Conservation (phyloP, 352 stramenopile genomes). For the Globisporangium mamillatum region DNA sequence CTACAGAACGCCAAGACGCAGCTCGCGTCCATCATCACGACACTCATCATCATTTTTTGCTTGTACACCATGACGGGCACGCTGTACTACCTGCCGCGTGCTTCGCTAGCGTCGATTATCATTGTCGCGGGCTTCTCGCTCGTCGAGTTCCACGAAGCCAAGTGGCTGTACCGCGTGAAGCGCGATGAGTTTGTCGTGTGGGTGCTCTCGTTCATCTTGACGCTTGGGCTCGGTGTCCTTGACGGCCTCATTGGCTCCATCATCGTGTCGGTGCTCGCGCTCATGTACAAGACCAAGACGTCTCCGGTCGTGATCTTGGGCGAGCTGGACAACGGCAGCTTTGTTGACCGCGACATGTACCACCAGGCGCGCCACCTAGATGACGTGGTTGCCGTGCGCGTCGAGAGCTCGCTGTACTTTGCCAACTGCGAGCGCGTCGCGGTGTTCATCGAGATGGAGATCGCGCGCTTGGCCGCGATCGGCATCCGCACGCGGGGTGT, state of each 20-base stretch:
- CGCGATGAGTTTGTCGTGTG: slow-evolving; percentile 59
- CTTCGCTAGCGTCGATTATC: slow-evolving; percentile 82
- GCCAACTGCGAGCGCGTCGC: slow-evolving; percentile 54
- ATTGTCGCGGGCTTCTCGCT: slow-evolving; percentile 87
- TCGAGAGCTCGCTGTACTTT: slow-evolving; percentile 59
- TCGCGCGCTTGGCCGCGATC: slow-evolving; percentile 23
- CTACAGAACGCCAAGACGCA: slow-evolving; percentile 81
- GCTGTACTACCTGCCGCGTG: slow-evolving; percentile 83
- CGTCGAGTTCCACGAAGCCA: slow-evolving; percentile 85
- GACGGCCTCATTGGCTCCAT: slow-evolving; percentile 50
- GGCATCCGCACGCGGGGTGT: slow-evolving; percentile 32
- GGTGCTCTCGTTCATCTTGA: slow-evolving; percentile 47
- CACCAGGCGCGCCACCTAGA: slow-evolving; percentile 21
- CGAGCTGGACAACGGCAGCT: slow-evolving; percentile 33
- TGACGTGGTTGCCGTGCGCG: slow-evolving; percentile 38
- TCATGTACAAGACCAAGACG: slow-evolving; percentile 56
- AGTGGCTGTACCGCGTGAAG: slow-evolving; percentile 70
- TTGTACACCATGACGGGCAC: slow-evolving; percentile 81
- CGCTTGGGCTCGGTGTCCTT: slow-evolving; percentile 45
- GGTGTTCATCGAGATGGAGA: slow-evolving; percentile 36
- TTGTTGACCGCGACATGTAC: slow-evolving; percentile 36
- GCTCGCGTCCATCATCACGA: slow-evolving; percentile 81
- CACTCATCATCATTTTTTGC: slow-evolving; percentile 74
- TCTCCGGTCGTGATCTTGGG: slow-evolving; percentile 35
- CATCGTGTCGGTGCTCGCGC: slow-evolving; percentile 46